Conservation (phyloP, 257 asterid species). For the Scutellaria baicalensis region DNA sequence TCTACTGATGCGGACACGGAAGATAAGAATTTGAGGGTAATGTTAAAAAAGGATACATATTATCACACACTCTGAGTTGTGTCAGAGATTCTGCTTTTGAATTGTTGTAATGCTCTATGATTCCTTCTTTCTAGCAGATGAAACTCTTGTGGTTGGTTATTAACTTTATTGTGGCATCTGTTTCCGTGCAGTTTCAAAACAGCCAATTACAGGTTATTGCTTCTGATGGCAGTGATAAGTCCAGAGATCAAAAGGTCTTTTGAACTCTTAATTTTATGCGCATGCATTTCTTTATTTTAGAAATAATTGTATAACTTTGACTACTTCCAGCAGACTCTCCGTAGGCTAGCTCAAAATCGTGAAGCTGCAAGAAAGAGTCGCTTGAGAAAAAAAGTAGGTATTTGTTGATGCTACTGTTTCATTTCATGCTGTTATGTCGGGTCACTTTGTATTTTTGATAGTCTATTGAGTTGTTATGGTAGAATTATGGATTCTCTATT, state of each 20-base stretch:
- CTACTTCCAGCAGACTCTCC: constrained; percentile 46
- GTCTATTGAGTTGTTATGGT: background rate
- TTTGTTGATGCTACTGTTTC: background rate
- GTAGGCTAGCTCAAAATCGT: constrained; percentile 98
- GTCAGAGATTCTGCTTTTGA: background rate
- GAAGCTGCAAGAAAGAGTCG: constrained; percentile 99
- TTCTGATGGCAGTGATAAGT: constrained; percentile 95
- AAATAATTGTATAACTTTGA: constrained; percentile 12
- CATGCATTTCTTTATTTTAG: background rate
- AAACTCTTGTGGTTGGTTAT: constrained; percentile 7
- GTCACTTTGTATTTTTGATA: background rate
- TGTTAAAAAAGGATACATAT: background rate
- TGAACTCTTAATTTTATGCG: constrained; percentile 1
- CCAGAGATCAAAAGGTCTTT: constrained; percentile 92
- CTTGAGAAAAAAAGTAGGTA: constrained; percentile 66
- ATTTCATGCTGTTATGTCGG: background rate
- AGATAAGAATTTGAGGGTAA: constrained; percentile 66
- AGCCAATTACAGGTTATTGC: constrained; percentile 44
- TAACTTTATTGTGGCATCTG: constrained; percentile 4
- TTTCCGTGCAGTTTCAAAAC: constrained; percentile 50
- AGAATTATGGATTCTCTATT: background rate
- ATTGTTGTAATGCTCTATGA: background rate
- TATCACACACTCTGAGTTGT: background rate
- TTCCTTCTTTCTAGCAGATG: background rate
- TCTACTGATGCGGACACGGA: constrained; percentile 96